Conservation (phyloP, 257 asterid species). For the Plantago elongata region DNA sequence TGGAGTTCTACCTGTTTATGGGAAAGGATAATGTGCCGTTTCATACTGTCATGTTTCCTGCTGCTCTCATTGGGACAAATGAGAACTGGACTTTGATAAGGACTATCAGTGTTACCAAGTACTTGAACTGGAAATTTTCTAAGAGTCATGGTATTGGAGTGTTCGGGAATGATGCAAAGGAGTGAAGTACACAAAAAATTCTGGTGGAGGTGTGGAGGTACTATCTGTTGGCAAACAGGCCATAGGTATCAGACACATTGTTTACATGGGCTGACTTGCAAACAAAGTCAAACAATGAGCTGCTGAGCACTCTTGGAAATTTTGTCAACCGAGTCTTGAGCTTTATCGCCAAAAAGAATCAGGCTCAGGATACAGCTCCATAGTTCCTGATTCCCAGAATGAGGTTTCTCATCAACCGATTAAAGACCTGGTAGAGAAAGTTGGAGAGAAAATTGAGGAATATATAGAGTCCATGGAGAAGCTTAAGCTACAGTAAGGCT, state of each 20-base stretch:
- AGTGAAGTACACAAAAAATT: slow-evolving; percentile 63
- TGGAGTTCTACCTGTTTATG: slow-evolving; percentile 95
- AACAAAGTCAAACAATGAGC: slow-evolving; percentile 79
- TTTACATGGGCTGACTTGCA: slow-evolving; percentile 96
- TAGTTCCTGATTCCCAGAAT: slow-evolving; percentile 67
- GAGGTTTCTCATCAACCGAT: slow-evolving; percentile 72
- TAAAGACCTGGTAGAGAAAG: slow-evolving; percentile 65
- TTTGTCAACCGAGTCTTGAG: slow-evolving; percentile 88
- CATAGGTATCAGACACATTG: slow-evolving; percentile 97
- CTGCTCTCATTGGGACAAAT: slow-evolving; percentile 92
- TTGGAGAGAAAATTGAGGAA: slow-evolving; percentile 55
- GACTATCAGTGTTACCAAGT: slow-evolving; percentile 93
- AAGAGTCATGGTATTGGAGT: slow-evolving; percentile 93
- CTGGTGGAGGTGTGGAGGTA: slow-evolving; percentile 99
- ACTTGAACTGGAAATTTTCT: slow-evolving; percentile 92
- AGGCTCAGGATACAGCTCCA: slow-evolving; percentile 87
- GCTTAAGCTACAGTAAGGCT: slow-evolving; percentile 91
- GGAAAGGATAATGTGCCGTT: slow-evolving; percentile 99
- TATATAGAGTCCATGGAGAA: slow-evolving; percentile 92
- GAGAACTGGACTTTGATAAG: slow-evolving; percentile 96
- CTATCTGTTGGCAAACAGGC: slow-evolving; percentile 87
- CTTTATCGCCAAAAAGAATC: slow-evolving; percentile 87
- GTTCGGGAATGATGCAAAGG: slow-evolving; percentile 93
- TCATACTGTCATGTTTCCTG: slow-evolving; percentile 95
- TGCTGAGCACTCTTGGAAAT: slow-evolving; percentile 85